These are phyloP conservation scores for Lophiostoma macrostomum DNA, from an alignment of 495 filamentous ascomycete genomes.

Conservation along the genomic window DNA sequence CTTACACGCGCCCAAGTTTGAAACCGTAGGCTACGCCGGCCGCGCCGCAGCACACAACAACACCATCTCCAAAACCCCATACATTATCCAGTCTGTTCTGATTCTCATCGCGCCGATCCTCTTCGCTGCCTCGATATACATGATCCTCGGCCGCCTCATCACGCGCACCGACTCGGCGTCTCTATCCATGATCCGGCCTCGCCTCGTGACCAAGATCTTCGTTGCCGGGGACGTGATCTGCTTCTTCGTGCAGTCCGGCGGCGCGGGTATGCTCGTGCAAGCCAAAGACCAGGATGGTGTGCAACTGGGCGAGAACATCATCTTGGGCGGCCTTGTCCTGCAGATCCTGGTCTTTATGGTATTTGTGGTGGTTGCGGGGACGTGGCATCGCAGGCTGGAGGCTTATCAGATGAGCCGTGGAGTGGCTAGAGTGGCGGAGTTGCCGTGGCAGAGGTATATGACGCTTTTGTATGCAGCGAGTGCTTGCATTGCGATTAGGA, in stretches of 20 bases:
- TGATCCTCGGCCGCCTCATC: slow-evolving; percentile 41
- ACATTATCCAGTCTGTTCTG: slow-evolving; percentile 37
- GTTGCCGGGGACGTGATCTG: slow-evolving; percentile 36
- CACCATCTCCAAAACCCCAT: slow-evolving; percentile 26
- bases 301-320: slow-evolving; percentile 30
- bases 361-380: slow-evolving; percentile 30
- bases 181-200: slow-evolving; percentile 30
- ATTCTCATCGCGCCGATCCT: slow-evolving; percentile 39
- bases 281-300: slow-evolving; percentile 16
- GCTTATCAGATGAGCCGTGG: not conserved
- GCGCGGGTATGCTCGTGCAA: slow-evolving; percentile 14
- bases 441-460: slow-evolving; percentile 16
- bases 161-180: slow-evolving; percentile 18
- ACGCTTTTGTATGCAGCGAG: slow-evolving; percentile 10
- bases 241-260: slow-evolving; percentile 32
- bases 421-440: not conserved
- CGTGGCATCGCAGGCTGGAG: slow-evolving; percentile 16
- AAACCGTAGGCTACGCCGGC: slow-evolving; percentile 25
- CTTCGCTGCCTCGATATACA: slow-evolving; percentile 42
- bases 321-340: slow-evolving; percentile 35
- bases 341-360: slow-evolving; percentile 37
- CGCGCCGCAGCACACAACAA: slow-evolving; percentile 21
- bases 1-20: slow-evolving; percentile 11
- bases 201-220: slow-evolving; percentile 39
- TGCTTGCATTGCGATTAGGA: slow-evolving; percentile 7